These are phyloP conservation scores for Seiridium unicorne DNA, from an alignment of 2,329 filamentous ascomycete species.

Conservation along the genomic window DNA sequence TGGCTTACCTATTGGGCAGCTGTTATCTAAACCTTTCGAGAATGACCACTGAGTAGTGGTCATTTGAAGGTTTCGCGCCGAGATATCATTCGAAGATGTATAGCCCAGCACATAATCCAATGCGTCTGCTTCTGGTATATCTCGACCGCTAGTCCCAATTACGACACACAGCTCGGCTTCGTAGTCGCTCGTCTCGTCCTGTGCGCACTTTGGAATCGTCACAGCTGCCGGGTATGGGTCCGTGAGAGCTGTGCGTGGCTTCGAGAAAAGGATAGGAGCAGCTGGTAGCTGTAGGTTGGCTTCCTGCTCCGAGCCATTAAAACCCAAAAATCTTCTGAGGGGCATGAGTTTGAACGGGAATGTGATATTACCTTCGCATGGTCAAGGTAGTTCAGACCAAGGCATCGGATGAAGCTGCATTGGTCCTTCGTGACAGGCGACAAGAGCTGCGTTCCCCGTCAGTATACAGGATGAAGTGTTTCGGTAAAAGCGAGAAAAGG, in stretches of 20 bases:
- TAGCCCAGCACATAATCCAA: slow-evolving; percentile 38
- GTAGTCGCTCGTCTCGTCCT: slow-evolving; percentile 37
- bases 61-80: slow-evolving; percentile 33
- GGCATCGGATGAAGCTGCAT: slow-evolving; percentile 40
- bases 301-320: slow-evolving; percentile 20
- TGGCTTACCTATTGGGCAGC: neutral
- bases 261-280: slow-evolving; percentile 35
- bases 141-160: slow-evolving; percentile 31
- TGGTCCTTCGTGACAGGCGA: slow-evolving; percentile 25
- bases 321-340: too few relatives aligned
- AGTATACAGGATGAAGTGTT: neutral
- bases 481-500: neutral
- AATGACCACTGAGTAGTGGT: slow-evolving; percentile 37
- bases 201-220: slow-evolving; percentile 27
- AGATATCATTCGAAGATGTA: slow-evolving; percentile 37
- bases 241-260: slow-evolving; percentile 33
- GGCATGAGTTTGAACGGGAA: too few relatives aligned
- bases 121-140: slow-evolving; percentile 34
- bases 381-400: slow-evolving; percentile 44
- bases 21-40: slow-evolving; percentile 30
- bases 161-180: slow-evolving; percentile 38
- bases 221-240: slow-evolving; percentile 28
- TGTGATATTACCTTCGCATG: slow-evolving; percentile 24
- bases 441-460: slow-evolving; percentile 20
- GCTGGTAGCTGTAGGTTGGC: slow-evolving; percentile 33